These are phyloP conservation scores for Rosa multiflora DNA, from an alignment of 306 rosid genomes.

Conservation along the genomic window DNA sequence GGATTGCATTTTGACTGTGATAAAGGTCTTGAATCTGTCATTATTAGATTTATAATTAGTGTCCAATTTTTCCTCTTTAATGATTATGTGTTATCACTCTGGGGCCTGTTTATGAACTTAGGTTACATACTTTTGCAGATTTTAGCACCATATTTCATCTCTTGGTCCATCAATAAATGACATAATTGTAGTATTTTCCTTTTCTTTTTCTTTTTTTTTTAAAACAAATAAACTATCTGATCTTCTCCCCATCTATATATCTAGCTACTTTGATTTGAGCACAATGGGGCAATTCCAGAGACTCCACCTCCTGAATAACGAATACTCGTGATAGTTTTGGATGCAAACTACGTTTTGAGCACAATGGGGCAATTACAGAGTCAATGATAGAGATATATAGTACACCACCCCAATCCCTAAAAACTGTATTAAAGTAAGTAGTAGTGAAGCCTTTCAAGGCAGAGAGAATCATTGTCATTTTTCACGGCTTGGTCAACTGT, in stretches of 20 bases:
- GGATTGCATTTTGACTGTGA: slow-evolving; percentile 54
- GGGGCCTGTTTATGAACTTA: not conserved
- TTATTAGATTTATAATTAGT: slow-evolving; percentile 42
- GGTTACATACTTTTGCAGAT: not conserved
- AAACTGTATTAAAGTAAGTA: not conserved
- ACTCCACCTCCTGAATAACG: not conserved
- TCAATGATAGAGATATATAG: not conserved
- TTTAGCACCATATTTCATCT: not conserved
- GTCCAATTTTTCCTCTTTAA: slow-evolving; percentile 34
- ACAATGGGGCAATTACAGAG: not conserved
- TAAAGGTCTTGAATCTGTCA: slow-evolving; percentile 32
- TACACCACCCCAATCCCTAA: not conserved
- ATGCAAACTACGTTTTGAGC: not conserved
- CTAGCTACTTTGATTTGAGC: not conserved
- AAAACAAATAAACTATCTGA: not conserved
- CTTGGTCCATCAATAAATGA: not conserved
- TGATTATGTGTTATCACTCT: slow-evolving; percentile 16
- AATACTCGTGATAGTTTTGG: not conserved
- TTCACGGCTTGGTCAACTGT: slow-evolving; percentile 26
- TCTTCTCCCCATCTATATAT: not conserved
- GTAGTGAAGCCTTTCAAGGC: not conserved
- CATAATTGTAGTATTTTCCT: too few relatives aligned
- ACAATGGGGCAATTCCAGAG: not conserved
- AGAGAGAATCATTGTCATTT: slow-evolving; percentile 1
- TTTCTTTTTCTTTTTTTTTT: too few relatives aligned